Percentiles rank a stretch among this genome's conserved stretches.
These are phyloP conservation scores for Pseudogymnoascus sp. DNA, from an alignment of 2,329 filamentous ascomycete species.

Conservation along the genomic window DNA sequence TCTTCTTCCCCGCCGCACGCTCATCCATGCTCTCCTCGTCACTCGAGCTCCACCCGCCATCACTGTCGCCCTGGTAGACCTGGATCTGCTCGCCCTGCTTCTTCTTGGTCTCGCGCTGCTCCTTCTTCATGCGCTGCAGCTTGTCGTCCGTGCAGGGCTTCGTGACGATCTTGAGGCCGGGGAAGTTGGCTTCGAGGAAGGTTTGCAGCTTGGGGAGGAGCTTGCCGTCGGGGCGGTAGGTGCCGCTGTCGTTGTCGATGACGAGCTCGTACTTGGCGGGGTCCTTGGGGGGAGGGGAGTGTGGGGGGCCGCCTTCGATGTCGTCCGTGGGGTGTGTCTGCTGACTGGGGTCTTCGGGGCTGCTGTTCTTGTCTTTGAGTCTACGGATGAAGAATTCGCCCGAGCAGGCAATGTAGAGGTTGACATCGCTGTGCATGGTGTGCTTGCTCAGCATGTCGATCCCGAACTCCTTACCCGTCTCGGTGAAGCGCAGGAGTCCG, in stretches of 20 bases:
- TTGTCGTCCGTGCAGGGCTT: constrained; percentile 73
- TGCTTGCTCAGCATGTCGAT: constrained; percentile 92
- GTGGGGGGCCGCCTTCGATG: constrained; percentile 39
- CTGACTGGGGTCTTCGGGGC: constrained; percentile 36
- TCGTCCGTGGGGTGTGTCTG: constrained; percentile 45
- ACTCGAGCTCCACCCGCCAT: constrained; percentile 25
- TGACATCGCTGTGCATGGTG: constrained; percentile 92
- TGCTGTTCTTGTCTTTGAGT: constrained; percentile 39
- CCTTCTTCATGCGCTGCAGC: constrained; percentile 65
- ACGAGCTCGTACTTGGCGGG: constrained; percentile 69
- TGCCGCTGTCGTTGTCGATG: constrained; percentile 93
- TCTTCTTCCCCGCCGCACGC: constrained; percentile 28
- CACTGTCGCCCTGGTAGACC: constrained; percentile 46
- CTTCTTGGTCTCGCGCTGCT: constrained; percentile 69
- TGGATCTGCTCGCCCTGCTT: constrained; percentile 42
- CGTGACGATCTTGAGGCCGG: constrained; percentile 64
- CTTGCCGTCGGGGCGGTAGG: constrained; percentile 77
- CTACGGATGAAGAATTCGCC: constrained; percentile 88
- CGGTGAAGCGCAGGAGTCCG: constrained; percentile 79
- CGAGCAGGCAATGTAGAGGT: constrained; percentile 81
- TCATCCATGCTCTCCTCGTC: constrained; percentile 29
- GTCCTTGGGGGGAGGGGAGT: constrained; percentile 35
- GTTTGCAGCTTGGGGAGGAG: constrained; percentile 62
- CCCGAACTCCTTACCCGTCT: constrained; percentile 91
- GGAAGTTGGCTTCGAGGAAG: constrained; percentile 67